A percentile compares a stretch with the other conserved stretches of the same genome.
Conservation (phyloP, 2,329 filamentous ascomycete species). For the Tothia fuscella region DNA sequence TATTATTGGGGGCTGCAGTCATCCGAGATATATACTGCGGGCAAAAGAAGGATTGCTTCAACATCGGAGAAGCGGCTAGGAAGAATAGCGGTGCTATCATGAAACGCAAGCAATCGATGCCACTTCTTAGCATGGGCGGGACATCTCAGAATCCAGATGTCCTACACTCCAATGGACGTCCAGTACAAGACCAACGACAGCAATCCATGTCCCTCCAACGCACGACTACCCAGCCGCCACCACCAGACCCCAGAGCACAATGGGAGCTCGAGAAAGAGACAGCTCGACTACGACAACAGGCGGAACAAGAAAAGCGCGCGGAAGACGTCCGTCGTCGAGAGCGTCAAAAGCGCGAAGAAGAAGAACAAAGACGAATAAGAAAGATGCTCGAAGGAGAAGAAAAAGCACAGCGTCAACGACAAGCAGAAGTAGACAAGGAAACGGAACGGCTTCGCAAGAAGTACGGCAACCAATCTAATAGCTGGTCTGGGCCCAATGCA, state of each 20-base stretch:
- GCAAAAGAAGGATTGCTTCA: constrained; percentile 64
- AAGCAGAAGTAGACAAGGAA: constrained; percentile 54
- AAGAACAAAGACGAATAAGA: constrained; percentile 46
- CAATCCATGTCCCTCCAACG: constrained; percentile 18
- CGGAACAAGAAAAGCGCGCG: constrained; percentile 31
- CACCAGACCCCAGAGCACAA: constrained; percentile 39
- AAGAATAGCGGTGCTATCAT: constrained; percentile 25
- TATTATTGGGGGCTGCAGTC: constrained; percentile 49
- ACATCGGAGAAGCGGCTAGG: constrained; percentile 43
- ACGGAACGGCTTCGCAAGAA: constrained; percentile 59
- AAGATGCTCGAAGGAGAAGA: constrained; percentile 57
- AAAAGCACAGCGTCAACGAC: constrained; percentile 40
- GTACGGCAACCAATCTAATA: constrained; percentile 49
- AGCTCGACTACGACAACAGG: constrained; percentile 32
- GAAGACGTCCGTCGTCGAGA: constrained; percentile 44
- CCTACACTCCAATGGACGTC: constrained; percentile 1
- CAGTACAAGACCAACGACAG: constrained; percentile 9
- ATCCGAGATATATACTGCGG: constrained; percentile 52
- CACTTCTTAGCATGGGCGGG: too few relatives aligned
- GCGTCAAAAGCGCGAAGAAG: constrained; percentile 45
- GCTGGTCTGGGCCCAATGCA: constrained; percentile 1
- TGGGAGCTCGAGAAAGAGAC: constrained; percentile 42
- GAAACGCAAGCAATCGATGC: constrained; percentile 3
- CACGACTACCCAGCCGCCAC: constrained; percentile 21
- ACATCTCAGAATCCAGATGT: too few relatives aligned